phyloP scores from a whole-genome alignment of 768 basidiomycete genomes.

The Serendipita sp. region DNA sequence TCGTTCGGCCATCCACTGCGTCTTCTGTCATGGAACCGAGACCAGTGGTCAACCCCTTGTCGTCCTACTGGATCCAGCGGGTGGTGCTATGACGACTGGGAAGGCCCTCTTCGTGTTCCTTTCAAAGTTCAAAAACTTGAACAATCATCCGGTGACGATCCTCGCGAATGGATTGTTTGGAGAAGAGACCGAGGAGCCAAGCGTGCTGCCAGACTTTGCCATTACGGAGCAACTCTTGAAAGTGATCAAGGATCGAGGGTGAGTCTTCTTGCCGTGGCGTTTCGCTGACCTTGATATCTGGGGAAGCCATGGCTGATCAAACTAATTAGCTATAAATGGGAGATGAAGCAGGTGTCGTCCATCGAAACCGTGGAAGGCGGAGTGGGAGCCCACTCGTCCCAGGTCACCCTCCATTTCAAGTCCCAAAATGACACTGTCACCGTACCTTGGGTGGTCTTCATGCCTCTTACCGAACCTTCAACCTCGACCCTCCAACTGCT shows the following conservation, averaged over 20 bases:
- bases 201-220: not conserved
- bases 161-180: not conserved
- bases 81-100: not conserved
- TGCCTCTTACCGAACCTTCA: not conserved
- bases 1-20: not conserved
- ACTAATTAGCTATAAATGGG: not conserved
- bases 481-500: not conserved
- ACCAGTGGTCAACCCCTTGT: not conserved
- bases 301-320: not conserved
- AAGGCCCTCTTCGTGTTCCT: not conserved
- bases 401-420: not conserved
- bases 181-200: not conserved
- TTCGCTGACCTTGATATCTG: too few relatives aligned
- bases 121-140: not conserved
- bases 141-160: not conserved
- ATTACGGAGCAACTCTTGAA: not conserved
- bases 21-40: not conserved
- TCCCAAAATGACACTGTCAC: not conserved
- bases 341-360: not conserved
- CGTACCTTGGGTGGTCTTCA: not conserved
- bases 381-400: not conserved
- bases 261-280: not conserved
- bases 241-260: not conserved
- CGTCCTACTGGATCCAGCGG: not conserved
- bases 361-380: not conserved